A percentile compares a stretch with the other conserved stretches of the same genome.
These are phyloP conservation scores for Leccinum rimulosum DNA, from an alignment of 768 basidiomycete genomes.

Conservation along the genomic window DNA sequence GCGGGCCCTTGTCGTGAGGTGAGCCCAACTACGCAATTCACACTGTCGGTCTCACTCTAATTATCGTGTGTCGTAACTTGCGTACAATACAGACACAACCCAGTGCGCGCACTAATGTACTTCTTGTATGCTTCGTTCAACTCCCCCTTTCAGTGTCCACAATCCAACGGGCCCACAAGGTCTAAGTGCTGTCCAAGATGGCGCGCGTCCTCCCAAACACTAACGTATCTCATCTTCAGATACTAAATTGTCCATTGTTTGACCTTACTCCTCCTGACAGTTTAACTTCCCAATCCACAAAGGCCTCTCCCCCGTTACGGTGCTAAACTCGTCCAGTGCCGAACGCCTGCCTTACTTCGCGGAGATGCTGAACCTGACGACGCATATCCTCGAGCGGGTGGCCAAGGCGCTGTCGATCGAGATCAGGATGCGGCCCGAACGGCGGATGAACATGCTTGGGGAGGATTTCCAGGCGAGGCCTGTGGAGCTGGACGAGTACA, in stretches of 20 bases:
- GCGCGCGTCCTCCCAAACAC: constrained; percentile 26
- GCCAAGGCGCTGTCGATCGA: neutral
- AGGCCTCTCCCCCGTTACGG: too few relatives aligned
- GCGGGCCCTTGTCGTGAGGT: constrained; percentile 47
- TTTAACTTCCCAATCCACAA: too few relatives aligned
- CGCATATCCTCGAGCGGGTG: constrained; percentile 16
- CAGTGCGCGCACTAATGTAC: constrained; percentile 25
- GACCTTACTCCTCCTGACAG: neutral
- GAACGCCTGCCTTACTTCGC: too few relatives aligned
- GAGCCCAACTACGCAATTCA: neutral
- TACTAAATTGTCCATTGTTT: too few relatives aligned
- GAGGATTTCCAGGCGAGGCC: constrained; percentile 26
- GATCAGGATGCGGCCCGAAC: neutral
- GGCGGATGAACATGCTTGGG: too few relatives aligned
- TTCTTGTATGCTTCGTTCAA: too few relatives aligned
- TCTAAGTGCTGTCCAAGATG: constrained; percentile 39
- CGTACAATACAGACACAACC: constrained; percentile 38
- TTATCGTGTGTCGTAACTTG: neutral
- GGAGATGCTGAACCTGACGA: constrained; percentile 22
- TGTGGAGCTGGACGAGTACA: constrained; percentile 37
- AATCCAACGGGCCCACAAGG: constrained; percentile 31
- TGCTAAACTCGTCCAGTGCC: too few relatives aligned
- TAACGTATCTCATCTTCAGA: neutral
- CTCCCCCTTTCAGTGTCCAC: constrained; percentile 13
- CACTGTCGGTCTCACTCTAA: neutral